Conservation (phyloP, 164 flowering plant species). For the Liquidambar formosana region DNA sequence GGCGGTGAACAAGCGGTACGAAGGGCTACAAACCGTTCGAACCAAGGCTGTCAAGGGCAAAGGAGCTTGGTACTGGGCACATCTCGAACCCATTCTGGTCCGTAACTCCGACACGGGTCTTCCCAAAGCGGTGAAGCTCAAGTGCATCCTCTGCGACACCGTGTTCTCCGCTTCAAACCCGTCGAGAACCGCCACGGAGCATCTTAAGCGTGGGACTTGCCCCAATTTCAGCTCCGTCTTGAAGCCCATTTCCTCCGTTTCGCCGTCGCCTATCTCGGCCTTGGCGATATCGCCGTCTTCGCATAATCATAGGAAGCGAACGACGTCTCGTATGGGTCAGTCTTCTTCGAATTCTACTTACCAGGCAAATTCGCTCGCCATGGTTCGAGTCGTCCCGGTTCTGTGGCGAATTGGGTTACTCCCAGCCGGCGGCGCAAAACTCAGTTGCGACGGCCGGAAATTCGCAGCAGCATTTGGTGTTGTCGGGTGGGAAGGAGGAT, state of each 20-base stretch:
- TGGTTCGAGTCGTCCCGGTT: conserved; percentile 65
- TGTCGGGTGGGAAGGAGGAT: conserved; percentile 98
- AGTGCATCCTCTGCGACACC: conserved; percentile 82
- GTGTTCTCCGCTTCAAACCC: conserved; percentile 95
- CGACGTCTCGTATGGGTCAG: conserved; percentile 28
- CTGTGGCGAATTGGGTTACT: conserved; percentile 32
- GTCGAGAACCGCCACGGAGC: conserved; percentile 93
- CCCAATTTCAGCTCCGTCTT: conserved; percentile 69
- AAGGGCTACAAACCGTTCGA: conserved; percentile 70
- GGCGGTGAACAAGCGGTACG: conserved; percentile 75
- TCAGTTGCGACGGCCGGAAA: conserved; percentile 11
- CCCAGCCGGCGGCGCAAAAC: conserved; percentile 29
- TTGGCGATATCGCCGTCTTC: conserved; percentile 8
- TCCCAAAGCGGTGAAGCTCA: conserved; percentile 85
- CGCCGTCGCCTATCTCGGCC: conserved; percentile 7
- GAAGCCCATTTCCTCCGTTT: conserved; percentile 59
- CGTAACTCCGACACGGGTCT: conserved; percentile 67
- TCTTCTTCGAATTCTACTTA: conserved; percentile 24
- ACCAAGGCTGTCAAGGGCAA: conserved; percentile 84
- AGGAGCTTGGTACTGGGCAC: conserved; percentile 99
- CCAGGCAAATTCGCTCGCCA: conserved; percentile 49
- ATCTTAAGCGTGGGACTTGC: conserved; percentile 89
- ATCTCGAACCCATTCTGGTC: conserved; percentile 81
- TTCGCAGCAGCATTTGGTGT: conserved; percentile 58
- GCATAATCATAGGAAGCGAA: conserved; percentile 14